Conservation (phyloP, 225 moss, liverwort and hornwort genomes). For the Bryoerythrophyllum caledonicum region DNA sequence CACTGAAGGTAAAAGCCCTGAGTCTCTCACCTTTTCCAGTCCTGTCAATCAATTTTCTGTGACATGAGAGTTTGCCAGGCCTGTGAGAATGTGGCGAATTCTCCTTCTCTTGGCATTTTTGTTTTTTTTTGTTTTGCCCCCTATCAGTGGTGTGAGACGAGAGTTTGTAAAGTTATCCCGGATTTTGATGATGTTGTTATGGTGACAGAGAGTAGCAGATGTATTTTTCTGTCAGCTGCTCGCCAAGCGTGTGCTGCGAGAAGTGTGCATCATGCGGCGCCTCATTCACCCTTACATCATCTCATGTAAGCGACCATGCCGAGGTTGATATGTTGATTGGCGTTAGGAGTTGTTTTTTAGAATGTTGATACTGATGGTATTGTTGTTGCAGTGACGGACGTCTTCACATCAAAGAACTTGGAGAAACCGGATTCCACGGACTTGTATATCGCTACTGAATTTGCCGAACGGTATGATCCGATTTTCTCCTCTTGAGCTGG, state of each 20-base stretch:
- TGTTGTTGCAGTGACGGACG: constrained; percentile 74
- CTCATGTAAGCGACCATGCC: constrained; percentile 50
- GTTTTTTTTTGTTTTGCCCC: too few relatives aligned
- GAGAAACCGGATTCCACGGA: constrained; percentile 74
- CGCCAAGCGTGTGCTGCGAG: constrained; percentile 92
- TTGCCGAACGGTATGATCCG: constrained; percentile 71
- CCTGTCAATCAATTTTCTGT: too few relatives aligned
- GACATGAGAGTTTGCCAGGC: not conserved
- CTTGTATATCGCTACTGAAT: constrained; percentile 92
- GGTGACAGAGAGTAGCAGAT: constrained; percentile 80
- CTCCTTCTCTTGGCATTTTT: too few relatives aligned
- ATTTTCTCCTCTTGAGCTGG: constrained; percentile 8
- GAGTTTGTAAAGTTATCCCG: not conserved
- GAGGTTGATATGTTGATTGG: too few relatives aligned
- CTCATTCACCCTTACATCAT: constrained; percentile 82
- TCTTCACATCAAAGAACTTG: constrained; percentile 72
- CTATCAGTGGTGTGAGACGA: not conserved
- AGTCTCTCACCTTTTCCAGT: not conserved
- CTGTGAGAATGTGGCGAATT: too few relatives aligned
- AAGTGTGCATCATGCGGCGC: constrained; percentile 98
- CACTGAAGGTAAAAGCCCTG: constrained; percentile 68
- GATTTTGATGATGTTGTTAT: not conserved
- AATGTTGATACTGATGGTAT: not conserved
- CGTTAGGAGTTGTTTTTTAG: too few relatives aligned
- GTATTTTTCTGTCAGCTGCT: constrained; percentile 91